Evolutionary conservation across 2,329 filamentous ascomycete genomes (phyloP).

Genomic region (Colletotrichum lupini): DNA sequence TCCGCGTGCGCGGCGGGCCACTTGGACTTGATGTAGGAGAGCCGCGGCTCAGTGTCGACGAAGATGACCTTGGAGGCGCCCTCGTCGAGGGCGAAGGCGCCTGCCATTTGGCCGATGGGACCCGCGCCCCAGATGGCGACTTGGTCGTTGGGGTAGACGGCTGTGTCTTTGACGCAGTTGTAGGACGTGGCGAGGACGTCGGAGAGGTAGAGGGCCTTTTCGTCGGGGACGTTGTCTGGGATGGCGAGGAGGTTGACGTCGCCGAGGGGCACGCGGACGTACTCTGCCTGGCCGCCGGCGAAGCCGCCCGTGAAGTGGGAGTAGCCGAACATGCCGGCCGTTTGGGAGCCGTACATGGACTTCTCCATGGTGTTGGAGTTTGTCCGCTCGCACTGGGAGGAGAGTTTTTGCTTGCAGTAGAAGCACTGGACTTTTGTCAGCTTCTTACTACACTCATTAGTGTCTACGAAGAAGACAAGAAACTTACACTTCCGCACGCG

Average conservation of each 20-base stretch:
- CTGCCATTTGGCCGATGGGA: slow-evolving; percentile 87
- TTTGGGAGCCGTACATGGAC: slow-evolving; percentile 82
- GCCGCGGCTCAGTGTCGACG: slow-evolving; percentile 78
- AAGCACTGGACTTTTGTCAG: slow-evolving; percentile 62
- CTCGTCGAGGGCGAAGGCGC: slow-evolving; percentile 78
- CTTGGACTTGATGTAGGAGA: slow-evolving; percentile 74
- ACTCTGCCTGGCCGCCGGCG: slow-evolving; percentile 89
- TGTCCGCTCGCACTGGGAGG: slow-evolving; percentile 83
- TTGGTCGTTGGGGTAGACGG: slow-evolving; percentile 79
- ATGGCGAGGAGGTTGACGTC: slow-evolving; percentile 85
- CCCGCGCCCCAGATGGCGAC: slow-evolving; percentile 90
- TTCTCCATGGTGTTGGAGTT: slow-evolving; percentile 78
- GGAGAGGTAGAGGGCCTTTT: slow-evolving; percentile 82
- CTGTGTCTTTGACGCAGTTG: slow-evolving; percentile 85
- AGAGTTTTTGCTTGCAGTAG: slow-evolving; percentile 82
- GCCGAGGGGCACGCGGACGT: slow-evolving; percentile 82
- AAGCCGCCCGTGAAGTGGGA: slow-evolving; percentile 87
- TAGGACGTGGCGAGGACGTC: slow-evolving; percentile 85
- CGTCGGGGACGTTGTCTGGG: slow-evolving; percentile 83
- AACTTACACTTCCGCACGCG: slow-evolving; percentile 64
- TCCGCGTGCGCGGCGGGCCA: slow-evolving; percentile 60
- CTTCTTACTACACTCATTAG: no score
- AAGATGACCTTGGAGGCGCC: slow-evolving; percentile 82
- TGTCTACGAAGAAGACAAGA: no score
- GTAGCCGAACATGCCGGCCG: slow-evolving; percentile 79